A percentile compares a stretch with the other conserved stretches of the same genome.
phyloP scores from a whole-genome alignment of 2,329 filamentous ascomycete genomes.

The Beauveria caledonica region DNA sequence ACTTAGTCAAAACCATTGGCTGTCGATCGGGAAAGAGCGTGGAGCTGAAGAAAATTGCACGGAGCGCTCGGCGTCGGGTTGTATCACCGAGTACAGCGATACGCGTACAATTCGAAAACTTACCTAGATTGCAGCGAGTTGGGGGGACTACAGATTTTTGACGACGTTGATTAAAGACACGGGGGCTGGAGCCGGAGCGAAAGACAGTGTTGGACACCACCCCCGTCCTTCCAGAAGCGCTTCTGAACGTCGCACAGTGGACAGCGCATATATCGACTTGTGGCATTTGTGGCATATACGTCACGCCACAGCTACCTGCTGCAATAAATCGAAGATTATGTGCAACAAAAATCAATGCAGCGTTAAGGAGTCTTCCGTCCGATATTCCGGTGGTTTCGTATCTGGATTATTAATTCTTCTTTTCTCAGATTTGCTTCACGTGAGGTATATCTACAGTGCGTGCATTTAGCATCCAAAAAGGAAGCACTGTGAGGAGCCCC shows the following conservation, averaged over 20 bases:
- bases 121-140: neutral
- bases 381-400: neutral
- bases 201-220: constrained; percentile 7
- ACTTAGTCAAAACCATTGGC: constrained; percentile 1
- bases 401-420: constrained; percentile 16
- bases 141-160: neutral
- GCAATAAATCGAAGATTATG: neutral
- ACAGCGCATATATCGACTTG: neutral
- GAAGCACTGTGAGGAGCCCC: constrained; percentile 20
- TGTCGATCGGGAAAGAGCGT: neutral
- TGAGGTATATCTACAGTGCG: constrained; percentile 25
- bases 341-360: neutral
- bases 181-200: constrained; percentile 8
- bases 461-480: neutral
- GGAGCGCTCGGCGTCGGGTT: neutral
- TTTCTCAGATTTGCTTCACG: constrained; percentile 24
- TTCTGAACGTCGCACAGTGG: constrained; percentile 9
- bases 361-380: neutral
- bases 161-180: constrained; percentile 5
- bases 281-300: neutral
- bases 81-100: neutral
- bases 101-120: neutral
- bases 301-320: constrained; percentile 6
- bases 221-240: constrained; percentile 6
- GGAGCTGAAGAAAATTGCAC: neutral